These are phyloP conservation scores for Terfezia boudieri DNA, from an alignment of 495 filamentous ascomycete species.

Conservation along the genomic window DNA sequence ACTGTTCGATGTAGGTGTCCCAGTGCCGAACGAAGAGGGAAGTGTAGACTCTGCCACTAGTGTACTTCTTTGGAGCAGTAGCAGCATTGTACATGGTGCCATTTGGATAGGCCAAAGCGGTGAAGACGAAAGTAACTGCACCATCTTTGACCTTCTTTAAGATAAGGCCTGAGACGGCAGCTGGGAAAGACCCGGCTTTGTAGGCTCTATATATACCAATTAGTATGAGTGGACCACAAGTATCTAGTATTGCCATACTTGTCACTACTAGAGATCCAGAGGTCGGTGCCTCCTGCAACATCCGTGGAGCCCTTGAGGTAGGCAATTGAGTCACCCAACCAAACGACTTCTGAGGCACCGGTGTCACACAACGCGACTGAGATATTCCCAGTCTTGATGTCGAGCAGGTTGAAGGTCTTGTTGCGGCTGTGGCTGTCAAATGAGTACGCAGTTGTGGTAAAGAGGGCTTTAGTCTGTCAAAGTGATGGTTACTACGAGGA, in stretches of 20 bases:
- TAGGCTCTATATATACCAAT: conserved; percentile 23
- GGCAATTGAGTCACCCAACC: conserved; percentile 43
- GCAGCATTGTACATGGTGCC: conserved; percentile 40
- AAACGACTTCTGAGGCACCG: conserved; percentile 43
- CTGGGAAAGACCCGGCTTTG: conserved; percentile 41
- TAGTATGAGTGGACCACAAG: not conserved
- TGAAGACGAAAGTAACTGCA: conserved; percentile 44
- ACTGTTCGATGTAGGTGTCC: conserved; percentile 47
- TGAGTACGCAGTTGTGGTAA: conserved; percentile 42
- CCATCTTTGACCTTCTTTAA: conserved; percentile 33
- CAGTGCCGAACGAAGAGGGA: conserved; percentile 56
- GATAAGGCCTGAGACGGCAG: conserved; percentile 53
- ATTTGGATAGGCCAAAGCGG: conserved; percentile 35
- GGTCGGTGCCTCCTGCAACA: conserved; percentile 41
- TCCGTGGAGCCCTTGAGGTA: conserved; percentile 43
- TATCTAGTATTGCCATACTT: conserved; percentile 11
- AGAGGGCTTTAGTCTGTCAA: conserved; percentile 10
- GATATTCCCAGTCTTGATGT: conserved; percentile 45
- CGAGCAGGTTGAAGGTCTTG: conserved; percentile 50
- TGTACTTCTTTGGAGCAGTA: conserved; percentile 30
- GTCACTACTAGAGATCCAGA: conserved; percentile 32
- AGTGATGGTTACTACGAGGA: conserved; percentile 1
- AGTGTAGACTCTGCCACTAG: conserved; percentile 43
- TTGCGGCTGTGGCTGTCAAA: conserved; percentile 60
- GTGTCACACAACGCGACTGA: conserved; percentile 41